A percentile compares a stretch with the other conserved stretches of the same genome.
Conservation (phyloP, 805 yeast species). For the Spathaspora boniae region DNA sequence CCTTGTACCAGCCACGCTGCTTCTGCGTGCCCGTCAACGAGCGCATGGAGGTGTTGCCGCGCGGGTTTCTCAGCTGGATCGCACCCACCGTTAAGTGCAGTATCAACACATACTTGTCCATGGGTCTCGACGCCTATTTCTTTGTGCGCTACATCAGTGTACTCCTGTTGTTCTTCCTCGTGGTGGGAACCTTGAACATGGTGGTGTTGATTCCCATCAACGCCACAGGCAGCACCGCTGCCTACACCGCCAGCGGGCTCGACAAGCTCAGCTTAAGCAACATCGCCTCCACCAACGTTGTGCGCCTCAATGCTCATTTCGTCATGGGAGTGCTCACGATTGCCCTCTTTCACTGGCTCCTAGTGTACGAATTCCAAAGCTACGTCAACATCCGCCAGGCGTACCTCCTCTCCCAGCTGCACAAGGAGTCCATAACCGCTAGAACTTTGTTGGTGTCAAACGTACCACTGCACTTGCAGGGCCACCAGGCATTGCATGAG, state of each 20-base stretch:
- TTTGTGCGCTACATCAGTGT: constrained; percentile 60
- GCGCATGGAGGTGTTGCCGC: constrained; percentile 34
- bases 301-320: constrained; percentile 59
- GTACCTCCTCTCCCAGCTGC: constrained; percentile 28
- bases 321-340: constrained; percentile 54
- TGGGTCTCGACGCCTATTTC: constrained; percentile 75
- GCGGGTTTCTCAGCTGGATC: constrained; percentile 57
- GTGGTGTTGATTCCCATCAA: constrained; percentile 67
- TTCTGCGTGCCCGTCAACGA: constrained; percentile 39
- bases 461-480: constrained; percentile 36
- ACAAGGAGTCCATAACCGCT: constrained; percentile 22
- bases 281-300: constrained; percentile 50
- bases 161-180: constrained; percentile 47
- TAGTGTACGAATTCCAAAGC: constrained; percentile 53
- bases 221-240: constrained; percentile 32
- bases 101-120: constrained; percentile 41
- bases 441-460: constrained; percentile 41
- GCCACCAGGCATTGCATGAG: constrained; percentile 20
- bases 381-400: constrained; percentile 48
- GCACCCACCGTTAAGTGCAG: constrained; percentile 37
- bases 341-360: constrained; percentile 50
- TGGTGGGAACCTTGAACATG: constrained; percentile 51
- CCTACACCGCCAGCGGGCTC: constrained; percentile 44
- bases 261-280: constrained; percentile 73
- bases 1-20: constrained; percentile 55